Evolutionary conservation across 2,329 filamentous ascomycete genomes (phyloP).

Genomic region (Ascochyta koolunga): DNA sequence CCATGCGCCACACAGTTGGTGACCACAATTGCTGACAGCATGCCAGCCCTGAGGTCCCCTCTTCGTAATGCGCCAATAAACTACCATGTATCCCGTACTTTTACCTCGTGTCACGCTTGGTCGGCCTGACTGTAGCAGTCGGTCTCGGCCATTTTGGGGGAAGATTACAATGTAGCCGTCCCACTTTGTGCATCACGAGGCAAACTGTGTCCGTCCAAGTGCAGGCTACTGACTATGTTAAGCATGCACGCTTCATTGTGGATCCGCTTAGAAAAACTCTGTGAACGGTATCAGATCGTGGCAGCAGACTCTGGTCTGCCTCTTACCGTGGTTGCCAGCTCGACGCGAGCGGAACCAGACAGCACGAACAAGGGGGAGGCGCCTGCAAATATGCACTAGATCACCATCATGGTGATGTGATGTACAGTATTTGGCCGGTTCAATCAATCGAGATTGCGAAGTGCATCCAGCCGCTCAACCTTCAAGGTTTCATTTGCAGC

Average conservation of each 20-base stretch:
- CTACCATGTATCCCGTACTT: slow-evolving; percentile 13
- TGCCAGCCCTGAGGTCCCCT: background rate
- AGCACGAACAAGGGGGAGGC: slow-evolving; percentile 16
- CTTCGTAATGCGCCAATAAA: slow-evolving; percentile 1
- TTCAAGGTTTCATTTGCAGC: slow-evolving; percentile 21
- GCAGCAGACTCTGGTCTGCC: slow-evolving; percentile 26
- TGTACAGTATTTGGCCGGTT: slow-evolving; percentile 18
- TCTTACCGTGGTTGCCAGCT: slow-evolving; percentile 18
- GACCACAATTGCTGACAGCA: background rate
- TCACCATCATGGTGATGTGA: slow-evolving; percentile 10
- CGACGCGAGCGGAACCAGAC: slow-evolving; percentile 8
- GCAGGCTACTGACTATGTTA: slow-evolving; percentile 23
- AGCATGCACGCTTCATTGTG: slow-evolving; percentile 17
- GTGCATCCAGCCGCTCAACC: slow-evolving; percentile 30
- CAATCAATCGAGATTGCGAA: slow-evolving; percentile 36
- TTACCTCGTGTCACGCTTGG: slow-evolving; percentile 33
- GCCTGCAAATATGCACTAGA: background rate
- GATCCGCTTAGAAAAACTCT: slow-evolving; percentile 20
- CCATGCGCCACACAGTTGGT: slow-evolving; percentile 2
- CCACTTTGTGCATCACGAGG: slow-evolving; percentile 41
- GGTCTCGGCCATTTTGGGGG: slow-evolving; percentile 30
- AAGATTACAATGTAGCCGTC: slow-evolving; percentile 25
- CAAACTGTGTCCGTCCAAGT: slow-evolving; percentile 27
- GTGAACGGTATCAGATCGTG: slow-evolving; percentile 27
- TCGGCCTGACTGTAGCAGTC: slow-evolving; percentile 33